A percentile compares a stretch with the other conserved stretches of the same genome.
Conservation (phyloP, 2,329 filamentous ascomycete genomes). For the Colletotrichum incanum region DNA sequence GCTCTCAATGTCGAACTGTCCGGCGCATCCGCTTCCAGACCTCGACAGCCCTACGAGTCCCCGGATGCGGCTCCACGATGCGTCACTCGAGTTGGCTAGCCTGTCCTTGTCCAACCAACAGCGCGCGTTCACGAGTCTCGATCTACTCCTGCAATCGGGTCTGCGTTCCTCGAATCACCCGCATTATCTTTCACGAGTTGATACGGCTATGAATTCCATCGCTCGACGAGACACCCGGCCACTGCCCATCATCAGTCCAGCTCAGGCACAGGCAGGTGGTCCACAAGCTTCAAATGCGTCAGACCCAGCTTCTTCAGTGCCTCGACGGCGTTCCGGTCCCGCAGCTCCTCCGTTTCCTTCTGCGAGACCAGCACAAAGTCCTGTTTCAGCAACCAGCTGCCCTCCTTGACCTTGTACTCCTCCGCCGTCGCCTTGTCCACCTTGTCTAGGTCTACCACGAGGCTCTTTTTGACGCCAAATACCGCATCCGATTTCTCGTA, state of each 20-base stretch:
- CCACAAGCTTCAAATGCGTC: slow-evolving; percentile 77
- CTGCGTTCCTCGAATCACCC: not conserved
- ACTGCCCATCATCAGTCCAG: slow-evolving; percentile 53
- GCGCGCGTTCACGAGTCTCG: not conserved
- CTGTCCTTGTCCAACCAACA: slow-evolving; percentile 1
- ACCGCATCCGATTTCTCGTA: slow-evolving; percentile 90
- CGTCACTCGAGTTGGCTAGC: slow-evolving; percentile 13
- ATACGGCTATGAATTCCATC: not conserved
- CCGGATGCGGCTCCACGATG: slow-evolving; percentile 21
- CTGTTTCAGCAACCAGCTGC: slow-evolving; percentile 75
- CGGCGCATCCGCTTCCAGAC: slow-evolving; percentile 9
- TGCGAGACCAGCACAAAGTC: slow-evolving; percentile 85
- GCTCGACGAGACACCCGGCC: not conserved
- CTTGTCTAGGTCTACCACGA: slow-evolving; percentile 76
- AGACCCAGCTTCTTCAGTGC: slow-evolving; percentile 78
- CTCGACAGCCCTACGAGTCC: slow-evolving; percentile 25
- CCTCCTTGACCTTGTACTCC: slow-evolving; percentile 76
- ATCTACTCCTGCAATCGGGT: not conserved
- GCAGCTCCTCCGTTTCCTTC: slow-evolving; percentile 76
- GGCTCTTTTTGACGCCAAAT: slow-evolving; percentile 87
- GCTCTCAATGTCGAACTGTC: not conserved
- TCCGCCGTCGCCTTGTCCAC: slow-evolving; percentile 68
- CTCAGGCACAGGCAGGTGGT: slow-evolving; percentile 84
- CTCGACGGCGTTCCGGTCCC: slow-evolving; percentile 75
- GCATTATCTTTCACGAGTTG: not conserved